Percentiles rank a stretch among this genome's conserved stretches.
Conservation (phyloP, 176 grass and related monocot genomes). For the Typha latifolia region DNA sequence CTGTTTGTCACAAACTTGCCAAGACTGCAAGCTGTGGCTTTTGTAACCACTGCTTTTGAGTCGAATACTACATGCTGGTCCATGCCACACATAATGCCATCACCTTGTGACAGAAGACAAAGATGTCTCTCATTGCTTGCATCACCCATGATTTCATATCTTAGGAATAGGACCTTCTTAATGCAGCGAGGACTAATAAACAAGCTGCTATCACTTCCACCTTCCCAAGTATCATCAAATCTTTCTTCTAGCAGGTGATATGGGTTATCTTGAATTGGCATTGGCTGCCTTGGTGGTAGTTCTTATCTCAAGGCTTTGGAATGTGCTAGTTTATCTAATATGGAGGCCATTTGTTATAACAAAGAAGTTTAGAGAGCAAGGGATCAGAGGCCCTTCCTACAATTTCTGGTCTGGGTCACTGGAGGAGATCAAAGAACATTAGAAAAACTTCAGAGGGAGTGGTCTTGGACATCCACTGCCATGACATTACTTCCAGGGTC, state of each 20-base stretch:
- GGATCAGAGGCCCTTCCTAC: slow-evolving; percentile 23
- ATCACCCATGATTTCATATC: background rate
- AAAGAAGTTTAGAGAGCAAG: slow-evolving; percentile 23
- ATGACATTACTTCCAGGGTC: slow-evolving; percentile 40
- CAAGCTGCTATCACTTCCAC: background rate
- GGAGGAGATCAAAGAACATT: slow-evolving; percentile 29
- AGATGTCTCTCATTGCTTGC: background rate
- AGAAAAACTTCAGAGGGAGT: slow-evolving; percentile 14
- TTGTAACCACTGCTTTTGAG: too few relatives aligned
- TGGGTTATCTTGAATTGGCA: background rate
- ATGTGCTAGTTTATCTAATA: background rate
- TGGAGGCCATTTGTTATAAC: slow-evolving; percentile 30
- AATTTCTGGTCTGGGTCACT: slow-evolving; percentile 31
- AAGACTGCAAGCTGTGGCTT: too few relatives aligned
- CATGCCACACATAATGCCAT: background rate
- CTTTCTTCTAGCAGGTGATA: background rate
- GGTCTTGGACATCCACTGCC: slow-evolving; percentile 24
- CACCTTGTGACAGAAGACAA: background rate
- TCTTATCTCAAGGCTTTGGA: background rate
- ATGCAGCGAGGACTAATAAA: too few relatives aligned
- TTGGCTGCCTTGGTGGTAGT: background rate
- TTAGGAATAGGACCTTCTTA: background rate
- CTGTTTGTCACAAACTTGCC: too few relatives aligned
- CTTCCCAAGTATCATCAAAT: background rate
- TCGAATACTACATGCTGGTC: too few relatives aligned